Conservation (phyloP, 768 basidiomycete genomes). For the Lepiota venenata region DNA sequence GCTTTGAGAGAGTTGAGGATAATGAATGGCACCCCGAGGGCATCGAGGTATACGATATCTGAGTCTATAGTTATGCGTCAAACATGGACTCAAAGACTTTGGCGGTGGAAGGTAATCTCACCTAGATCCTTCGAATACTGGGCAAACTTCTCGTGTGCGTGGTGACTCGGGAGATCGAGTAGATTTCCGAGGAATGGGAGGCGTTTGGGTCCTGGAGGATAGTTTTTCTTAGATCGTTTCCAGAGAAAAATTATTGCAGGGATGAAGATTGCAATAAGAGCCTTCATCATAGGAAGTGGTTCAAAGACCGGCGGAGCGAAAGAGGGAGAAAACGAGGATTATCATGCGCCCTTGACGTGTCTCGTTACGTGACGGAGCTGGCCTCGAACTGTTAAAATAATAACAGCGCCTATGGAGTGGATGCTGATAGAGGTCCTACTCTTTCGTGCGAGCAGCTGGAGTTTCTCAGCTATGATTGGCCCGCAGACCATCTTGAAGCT, state of each 20-base stretch:
- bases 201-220: conserved; percentile 36
- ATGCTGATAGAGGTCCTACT: too few relatives aligned
- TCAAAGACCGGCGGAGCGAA: too few relatives aligned
- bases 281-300: too few relatives aligned
- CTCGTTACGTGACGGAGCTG: too few relatives aligned
- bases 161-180: conserved; percentile 34
- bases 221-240: background rate
- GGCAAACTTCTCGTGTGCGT: conserved; percentile 6
- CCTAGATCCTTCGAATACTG: background rate
- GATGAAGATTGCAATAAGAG: background rate
- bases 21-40: conserved; percentile 16
- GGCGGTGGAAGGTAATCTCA: background rate
- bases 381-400: too few relatives aligned
- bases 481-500: too few relatives aligned
- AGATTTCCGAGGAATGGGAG: conserved; percentile 41
- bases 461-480: too few relatives aligned
- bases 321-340: too few relatives aligned
- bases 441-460: too few relatives aligned
- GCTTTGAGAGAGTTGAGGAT: conserved; percentile 20
- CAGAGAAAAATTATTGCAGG: background rate
- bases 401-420: too few relatives aligned
- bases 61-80: conserved; percentile 14
- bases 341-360: too few relatives aligned
- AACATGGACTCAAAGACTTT: too few relatives aligned
- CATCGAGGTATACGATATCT: conserved; percentile 20